Evolutionary conservation across 345 rosid species (phyloP).

Genomic region (Salix purpurea): DNA sequence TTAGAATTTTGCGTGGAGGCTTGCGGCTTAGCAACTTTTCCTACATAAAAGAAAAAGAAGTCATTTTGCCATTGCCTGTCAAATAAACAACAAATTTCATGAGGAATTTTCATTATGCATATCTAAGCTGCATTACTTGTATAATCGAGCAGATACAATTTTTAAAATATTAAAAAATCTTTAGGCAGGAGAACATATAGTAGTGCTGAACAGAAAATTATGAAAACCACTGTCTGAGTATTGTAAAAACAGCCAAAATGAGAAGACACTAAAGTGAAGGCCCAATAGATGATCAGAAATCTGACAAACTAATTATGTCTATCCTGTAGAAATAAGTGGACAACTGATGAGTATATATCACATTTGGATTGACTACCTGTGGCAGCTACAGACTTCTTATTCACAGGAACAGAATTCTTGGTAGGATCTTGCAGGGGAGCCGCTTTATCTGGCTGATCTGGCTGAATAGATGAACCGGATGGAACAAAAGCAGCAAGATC

Average conservation of each 20-base stretch:
- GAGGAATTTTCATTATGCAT: not conserved
- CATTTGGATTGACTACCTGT: constrained; percentile 34
- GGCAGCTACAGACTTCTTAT: constrained; percentile 33
- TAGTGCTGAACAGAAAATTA: not conserved
- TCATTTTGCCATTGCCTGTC: not conserved
- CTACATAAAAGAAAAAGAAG: constrained; percentile 32
- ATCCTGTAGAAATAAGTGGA: not conserved
- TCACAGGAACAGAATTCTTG: constrained; percentile 26
- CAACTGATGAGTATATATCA: not conserved
- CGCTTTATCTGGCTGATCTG: constrained; percentile 42
- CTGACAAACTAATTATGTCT: not conserved
- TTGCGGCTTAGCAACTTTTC: constrained; percentile 45
- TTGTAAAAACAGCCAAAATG: not conserved
- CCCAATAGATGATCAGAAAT: not conserved
- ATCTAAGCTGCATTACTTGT: too few relatives aligned
- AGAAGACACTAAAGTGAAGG: not conserved
- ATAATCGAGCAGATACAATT: not conserved
- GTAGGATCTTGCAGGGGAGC: constrained; percentile 29
- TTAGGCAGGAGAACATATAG: not conserved
- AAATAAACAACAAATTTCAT: not conserved
- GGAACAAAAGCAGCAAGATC: constrained; percentile 82
- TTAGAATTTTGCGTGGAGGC: constrained; percentile 31
- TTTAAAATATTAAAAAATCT: not conserved
- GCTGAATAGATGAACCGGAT: constrained; percentile 44
- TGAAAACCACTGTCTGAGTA: not conserved